Evolutionary conservation across 2,329 filamentous ascomycete genomes (phyloP).

Genomic region (Leptographium galeiforme): DNA sequence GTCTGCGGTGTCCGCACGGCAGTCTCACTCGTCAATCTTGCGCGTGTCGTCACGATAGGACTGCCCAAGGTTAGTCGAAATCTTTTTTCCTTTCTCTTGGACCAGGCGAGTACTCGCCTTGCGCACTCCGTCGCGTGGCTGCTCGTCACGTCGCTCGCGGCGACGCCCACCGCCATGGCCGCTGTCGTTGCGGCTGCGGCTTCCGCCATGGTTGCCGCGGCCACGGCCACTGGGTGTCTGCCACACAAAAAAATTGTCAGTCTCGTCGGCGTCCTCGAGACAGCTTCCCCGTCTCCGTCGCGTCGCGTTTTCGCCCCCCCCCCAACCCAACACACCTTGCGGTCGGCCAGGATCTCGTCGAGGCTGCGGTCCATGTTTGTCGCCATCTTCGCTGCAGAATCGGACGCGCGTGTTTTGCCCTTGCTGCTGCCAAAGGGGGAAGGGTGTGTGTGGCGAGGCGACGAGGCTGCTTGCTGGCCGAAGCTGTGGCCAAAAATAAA

Average conservation of each 20-base stretch:
- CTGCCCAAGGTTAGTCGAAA: slow-evolving; percentile 21
- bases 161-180: slow-evolving; percentile 17
- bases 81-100: neutral
- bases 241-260: too few relatives aligned
- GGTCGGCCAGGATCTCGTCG: slow-evolving; percentile 42
- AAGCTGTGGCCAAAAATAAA: neutral
- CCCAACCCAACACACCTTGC: slow-evolving; percentile 13
- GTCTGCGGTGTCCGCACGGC: too few relatives aligned
- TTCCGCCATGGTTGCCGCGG: slow-evolving; percentile 6
- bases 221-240: slow-evolving; percentile 13
- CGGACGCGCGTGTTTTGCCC: neutral
- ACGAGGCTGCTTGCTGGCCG: neutral
- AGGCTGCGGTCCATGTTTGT: slow-evolving; percentile 37
- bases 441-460: neutral
- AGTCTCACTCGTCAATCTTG: slow-evolving; percentile 57
- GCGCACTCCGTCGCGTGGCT: slow-evolving; percentile 75
- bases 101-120: slow-evolving; percentile 48
- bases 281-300: neutral
- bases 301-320: neutral
- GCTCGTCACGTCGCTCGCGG: slow-evolving; percentile 26
- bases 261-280: neutral
- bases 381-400: neutral
- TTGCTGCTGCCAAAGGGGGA: neutral
- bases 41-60: slow-evolving; percentile 48
- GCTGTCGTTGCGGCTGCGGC: slow-evolving; percentile 2